Evolutionary conservation across 371 early-diverging fungal genomes (phyloP), one percentile per base, ranked within the genome.

Genomic region (Syncephalastrum racemosum): DNA sequence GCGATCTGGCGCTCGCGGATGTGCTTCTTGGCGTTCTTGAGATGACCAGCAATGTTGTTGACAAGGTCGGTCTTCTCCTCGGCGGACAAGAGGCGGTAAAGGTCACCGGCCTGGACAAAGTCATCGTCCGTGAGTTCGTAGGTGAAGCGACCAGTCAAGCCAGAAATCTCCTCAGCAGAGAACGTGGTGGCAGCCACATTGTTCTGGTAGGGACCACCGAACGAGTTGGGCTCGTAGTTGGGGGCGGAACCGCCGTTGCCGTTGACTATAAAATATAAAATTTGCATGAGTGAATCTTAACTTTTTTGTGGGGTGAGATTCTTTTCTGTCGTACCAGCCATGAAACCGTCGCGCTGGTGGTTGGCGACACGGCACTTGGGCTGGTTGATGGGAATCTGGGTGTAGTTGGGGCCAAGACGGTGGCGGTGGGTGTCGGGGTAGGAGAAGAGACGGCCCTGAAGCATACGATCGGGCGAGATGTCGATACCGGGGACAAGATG

Each of bases 161-260:
- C 87, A 6, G 57, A 50, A 6, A 81, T 56, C 49, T 68, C 67
- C 47, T 73, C 74, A 50, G 75, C 60, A 31, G 73, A 58, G 49
- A 66, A 76, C 22, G 78, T 73, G 31, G 74, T 68, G 51, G 65
- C 77, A 24, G 62, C 63, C 14, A 79, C 56, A 57, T 82, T 77
- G 71, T 56, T 81, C 63, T 84, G 82, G 58, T 70, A 61, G 47
- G 85, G 77, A 3, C 84, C 83, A 57, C 76, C 81, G 27, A 80
- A 76, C 13, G 81, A 74, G 77, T 87, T 90, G 66, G 91, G 90
- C 67, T 90, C 89, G 60, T 92, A 91, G 80, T 90, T 92, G 60
- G 87, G 87, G 47, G 64, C 67, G 40, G 71, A 41, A 42, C 90
- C 90, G 44, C 85, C 84, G 66, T 90, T 89, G 50, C 86, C 90